Evolutionary conservation across 495 filamentous ascomycete species (phyloP), one percentile per base, ranked within the genome.

Genomic region (Aspergillus bridgeri): DNA sequence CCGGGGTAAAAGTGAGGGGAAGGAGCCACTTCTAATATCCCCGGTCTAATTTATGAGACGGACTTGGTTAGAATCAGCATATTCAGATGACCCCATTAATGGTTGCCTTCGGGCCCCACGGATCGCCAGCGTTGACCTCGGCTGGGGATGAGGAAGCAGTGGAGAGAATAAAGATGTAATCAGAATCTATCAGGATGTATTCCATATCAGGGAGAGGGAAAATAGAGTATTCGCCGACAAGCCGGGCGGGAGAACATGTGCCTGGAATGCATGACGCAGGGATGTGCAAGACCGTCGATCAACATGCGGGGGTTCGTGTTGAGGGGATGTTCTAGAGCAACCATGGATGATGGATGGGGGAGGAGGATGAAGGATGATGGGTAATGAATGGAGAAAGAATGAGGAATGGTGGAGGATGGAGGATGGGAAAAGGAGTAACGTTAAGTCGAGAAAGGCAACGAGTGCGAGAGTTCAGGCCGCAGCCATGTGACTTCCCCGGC

Each of bases 51-150:
- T 29, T 29, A 29, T 29, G 2, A 29, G 27, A 29, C 27, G 27
- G 27, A 7, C 27, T 9, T 9, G 27, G 11, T 29, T 3, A 38
- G 5, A 38, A 3, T 9, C 11, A 15, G 13, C 33, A 15, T 38
- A 38, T 15, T 38, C 9, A 15, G 33, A 38, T 15, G 13, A 15
- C 17, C 33, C 17, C 33, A 38, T 15, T 38, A 38, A 13, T 38
- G 1, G 33, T 4, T 3, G 25, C 25, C 25, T 7, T 27, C 4
- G 9, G 33, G 27, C 48, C 48, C 48, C 23, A 27, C 48, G 13
- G 48, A 50, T 50, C 48, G 48, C 17, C 48, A n/a, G 33, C 18
- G n/a, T 42, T 51, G 49, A 51, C 49, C 49, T 51, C 49, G 49
- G 49, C 24, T 51, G 22, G 49, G 38, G 49, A 18, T 27, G 49